These are phyloP conservation scores for Phytophthora fragariaefolia DNA, from an alignment of 352 stramenopile species.

Conservation along the genomic window DNA sequence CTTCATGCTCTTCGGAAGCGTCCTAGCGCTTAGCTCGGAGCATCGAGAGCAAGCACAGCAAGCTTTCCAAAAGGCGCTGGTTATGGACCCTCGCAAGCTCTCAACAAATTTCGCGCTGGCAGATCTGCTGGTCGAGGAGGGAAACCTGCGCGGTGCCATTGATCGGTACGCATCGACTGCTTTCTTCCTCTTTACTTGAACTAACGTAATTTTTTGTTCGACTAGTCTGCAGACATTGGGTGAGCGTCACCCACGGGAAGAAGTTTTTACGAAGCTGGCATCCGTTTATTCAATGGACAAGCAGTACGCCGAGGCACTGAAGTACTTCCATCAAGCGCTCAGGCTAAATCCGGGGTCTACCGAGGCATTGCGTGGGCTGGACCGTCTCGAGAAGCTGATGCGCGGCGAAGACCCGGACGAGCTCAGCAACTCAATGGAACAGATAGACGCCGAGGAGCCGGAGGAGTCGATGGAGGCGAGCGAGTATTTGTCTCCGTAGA, in stretches of 20 bases:
- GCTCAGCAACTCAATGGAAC: constrained; percentile 66
- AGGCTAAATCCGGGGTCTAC: constrained; percentile 61
- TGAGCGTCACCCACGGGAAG: constrained; percentile 59
- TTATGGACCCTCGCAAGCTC: constrained; percentile 68
- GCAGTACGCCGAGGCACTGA: constrained; percentile 69
- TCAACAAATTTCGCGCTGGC: constrained; percentile 71
- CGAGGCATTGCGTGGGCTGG: constrained; percentile 60
- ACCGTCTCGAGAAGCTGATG: constrained; percentile 84
- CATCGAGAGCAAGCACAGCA: constrained; percentile 63
- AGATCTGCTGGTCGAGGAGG: constrained; percentile 70
- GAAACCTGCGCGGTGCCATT: constrained; percentile 59
- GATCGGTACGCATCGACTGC: constrained; percentile 50
- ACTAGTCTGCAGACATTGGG: constrained; percentile 50
- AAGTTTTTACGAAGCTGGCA: constrained; percentile 81
- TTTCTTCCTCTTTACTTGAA: constrained; percentile 2
- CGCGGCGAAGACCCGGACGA: constrained; percentile 78
- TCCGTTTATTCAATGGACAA: constrained; percentile 77
- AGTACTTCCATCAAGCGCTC: constrained; percentile 72
- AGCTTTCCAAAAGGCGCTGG: constrained; percentile 64
- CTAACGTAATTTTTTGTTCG: not conserved
- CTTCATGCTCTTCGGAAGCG: constrained; percentile 75
- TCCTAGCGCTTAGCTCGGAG: constrained; percentile 73
- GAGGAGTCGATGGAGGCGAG: constrained; percentile 61
- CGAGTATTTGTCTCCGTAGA: constrained; percentile 53
- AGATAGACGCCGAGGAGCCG: constrained; percentile 59